A percentile compares a stretch with the other conserved stretches of the same genome.
phyloP scores from a whole-genome alignment of 495 filamentous ascomycete genomes.

The Astrocystis sublimbata region DNA sequence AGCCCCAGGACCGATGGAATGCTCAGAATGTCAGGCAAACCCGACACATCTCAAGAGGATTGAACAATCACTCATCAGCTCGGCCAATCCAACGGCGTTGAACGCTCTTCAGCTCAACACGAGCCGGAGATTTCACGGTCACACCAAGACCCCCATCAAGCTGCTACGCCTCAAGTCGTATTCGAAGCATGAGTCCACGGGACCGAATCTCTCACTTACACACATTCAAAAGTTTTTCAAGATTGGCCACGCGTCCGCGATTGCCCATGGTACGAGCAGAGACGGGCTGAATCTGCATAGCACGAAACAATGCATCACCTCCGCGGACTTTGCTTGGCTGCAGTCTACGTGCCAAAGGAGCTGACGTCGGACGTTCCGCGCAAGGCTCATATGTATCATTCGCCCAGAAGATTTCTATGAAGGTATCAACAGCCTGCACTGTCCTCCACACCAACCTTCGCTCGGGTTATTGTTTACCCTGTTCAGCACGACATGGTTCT shows the following conservation, averaged over 20 bases:
- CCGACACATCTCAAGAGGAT: neutral
- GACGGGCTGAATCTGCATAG: neutral
- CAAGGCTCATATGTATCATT: neutral
- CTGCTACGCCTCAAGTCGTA: neutral
- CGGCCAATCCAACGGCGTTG: neutral
- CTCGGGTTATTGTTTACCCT: conserved; percentile 1
- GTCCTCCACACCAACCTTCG: too few relatives aligned
- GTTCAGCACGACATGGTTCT: conserved; percentile 3
- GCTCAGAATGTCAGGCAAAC: neutral
- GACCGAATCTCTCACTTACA: too few relatives aligned
- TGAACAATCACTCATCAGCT: neutral
- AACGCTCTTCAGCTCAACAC: neutral
- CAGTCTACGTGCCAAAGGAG: neutral
- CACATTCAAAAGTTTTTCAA: too few relatives aligned
- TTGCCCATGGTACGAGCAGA: too few relatives aligned
- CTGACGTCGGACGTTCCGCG: neutral
- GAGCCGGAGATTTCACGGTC: neutral
- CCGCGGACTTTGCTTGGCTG: neutral
- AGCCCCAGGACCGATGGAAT: neutral
- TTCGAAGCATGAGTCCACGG: too few relatives aligned
- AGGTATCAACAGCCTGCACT: neutral
- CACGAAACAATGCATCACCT: neutral
- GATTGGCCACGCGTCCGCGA: too few relatives aligned
- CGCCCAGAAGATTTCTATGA: neutral
- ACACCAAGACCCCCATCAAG: neutral